Conservation (phyloP, 108 stramenopile species). For the Epithemia pelagica region DNA sequence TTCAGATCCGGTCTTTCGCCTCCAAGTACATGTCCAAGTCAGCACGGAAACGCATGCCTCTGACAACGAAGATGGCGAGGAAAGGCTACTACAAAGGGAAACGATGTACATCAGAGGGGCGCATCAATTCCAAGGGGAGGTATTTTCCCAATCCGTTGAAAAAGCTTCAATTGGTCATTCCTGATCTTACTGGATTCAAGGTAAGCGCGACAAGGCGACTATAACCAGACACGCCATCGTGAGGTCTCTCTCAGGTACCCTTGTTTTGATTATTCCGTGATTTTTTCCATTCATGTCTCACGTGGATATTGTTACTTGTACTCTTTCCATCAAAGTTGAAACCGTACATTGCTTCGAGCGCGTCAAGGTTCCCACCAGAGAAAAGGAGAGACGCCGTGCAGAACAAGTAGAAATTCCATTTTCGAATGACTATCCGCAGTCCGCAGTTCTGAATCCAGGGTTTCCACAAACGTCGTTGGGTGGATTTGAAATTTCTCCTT, state of each 20-base stretch:
- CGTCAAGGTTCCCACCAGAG: conserved; percentile 62
- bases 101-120: conserved; percentile 73
- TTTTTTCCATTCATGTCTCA: background rate
- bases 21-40: conserved; percentile 77
- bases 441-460: too few species aligned
- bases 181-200: conserved; percentile 71
- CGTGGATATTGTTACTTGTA: conserved; percentile 15
- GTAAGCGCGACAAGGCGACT: conserved; percentile 20
- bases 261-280: background rate
- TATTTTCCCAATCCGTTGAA: conserved; percentile 68
- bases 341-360: conserved; percentile 67
- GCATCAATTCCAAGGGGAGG: conserved; percentile 59
- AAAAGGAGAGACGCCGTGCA: conserved; percentile 32
- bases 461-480: too few species aligned
- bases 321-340: conserved; percentile 45
- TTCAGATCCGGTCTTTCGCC: conserved; percentile 43
- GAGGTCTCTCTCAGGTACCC: background rate
- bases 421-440: too few species aligned
- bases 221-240: too few species aligned
- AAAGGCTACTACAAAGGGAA: conserved; percentile 90
- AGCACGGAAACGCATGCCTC: conserved; percentile 66
- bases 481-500: too few species aligned
- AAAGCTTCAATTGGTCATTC: conserved; percentile 66
- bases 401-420: too few species aligned
- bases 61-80: conserved; percentile 68